Evolutionary conservation across 1,284 basidiomycete species (phyloP).

Genomic region (Phlebopus sp.): DNA sequence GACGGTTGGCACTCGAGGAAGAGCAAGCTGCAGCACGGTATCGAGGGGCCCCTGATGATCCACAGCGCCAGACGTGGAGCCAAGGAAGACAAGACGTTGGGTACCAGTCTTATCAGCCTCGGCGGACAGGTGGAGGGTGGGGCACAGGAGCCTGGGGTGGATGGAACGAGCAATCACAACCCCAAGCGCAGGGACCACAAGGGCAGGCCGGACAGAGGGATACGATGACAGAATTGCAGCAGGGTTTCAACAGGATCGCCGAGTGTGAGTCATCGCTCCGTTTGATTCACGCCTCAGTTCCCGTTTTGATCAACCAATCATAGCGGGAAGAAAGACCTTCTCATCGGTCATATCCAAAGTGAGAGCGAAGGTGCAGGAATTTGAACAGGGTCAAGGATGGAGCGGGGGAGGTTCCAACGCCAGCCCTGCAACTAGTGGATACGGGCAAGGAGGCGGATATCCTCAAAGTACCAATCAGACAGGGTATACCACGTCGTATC

Average conservation of each 20-base stretch:
- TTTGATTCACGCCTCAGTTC: background rate
- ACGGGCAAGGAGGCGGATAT: background rate
- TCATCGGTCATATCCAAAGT: constrained; percentile 68
- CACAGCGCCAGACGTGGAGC: constrained; percentile 21
- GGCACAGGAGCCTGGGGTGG: background rate
- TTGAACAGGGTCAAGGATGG: constrained; percentile 48
- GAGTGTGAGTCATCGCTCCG: constrained; percentile 54
- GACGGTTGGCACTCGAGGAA: constrained; percentile 66
- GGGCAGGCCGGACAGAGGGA: constrained; percentile 30
- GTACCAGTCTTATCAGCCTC: constrained; percentile 26
- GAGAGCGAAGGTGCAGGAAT: constrained; percentile 77
- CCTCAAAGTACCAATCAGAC: constrained; percentile 5
- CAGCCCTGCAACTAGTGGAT: background rate
- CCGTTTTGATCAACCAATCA: background rate
- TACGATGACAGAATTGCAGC: constrained; percentile 65
- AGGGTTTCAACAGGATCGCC: constrained; percentile 70
- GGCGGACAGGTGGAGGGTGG: constrained; percentile 6
- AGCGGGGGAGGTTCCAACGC: constrained; percentile 4
- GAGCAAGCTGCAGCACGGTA: constrained; percentile 41
- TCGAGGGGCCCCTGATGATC: constrained; percentile 24
- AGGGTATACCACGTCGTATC: constrained; percentile 8
- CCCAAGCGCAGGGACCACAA: constrained; percentile 7
- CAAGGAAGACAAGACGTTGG: constrained; percentile 21
- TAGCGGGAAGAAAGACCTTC: constrained; percentile 77
- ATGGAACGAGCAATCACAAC: constrained; percentile 9